Evolutionary conservation across 108 stramenopile genomes (phyloP), one percentile per base, ranked within the genome.

Genomic region (Chaetoceros muelleri): DNA sequence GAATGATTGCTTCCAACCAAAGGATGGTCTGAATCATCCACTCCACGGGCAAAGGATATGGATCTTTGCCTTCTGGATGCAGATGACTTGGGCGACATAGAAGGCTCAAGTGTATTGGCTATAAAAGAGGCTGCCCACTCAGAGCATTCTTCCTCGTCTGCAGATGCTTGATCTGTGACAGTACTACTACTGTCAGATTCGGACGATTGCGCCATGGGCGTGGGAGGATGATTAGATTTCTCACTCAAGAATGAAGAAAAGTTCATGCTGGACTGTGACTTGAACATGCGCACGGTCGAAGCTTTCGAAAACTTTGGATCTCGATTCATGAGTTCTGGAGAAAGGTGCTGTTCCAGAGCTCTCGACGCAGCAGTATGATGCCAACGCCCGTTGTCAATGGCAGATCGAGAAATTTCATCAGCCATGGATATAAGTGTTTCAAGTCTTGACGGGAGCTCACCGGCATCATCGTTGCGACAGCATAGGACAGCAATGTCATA

Each of bases 401-500:
- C 90, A 45, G 70, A 72, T 48, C 56, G 61, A 28, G 90, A 79
- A 20, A 91, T 76, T 49, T 91, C 90, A 10, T 61, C 62, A 2
- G 90, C 90, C 84, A 87, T 82, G 31, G 67, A 52, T n/a, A 79
- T 83, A 8, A 91, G 72, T 2, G 57, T 58, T 45, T 91, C 90
- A 2, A 91, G 55, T 53, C 76, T 83, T 8, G 85, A 87, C 44
- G 85, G 85, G 28, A 81, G 54, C 66, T 83, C 85, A 44, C 81
- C 87, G 51, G 66, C 22, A 26, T 71, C 66, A 67, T 91, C 90
- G 52, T 83, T 87, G 24, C 90, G 77, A 52, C 90, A 91, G 57
- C 85, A 79, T 67, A 91, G 74, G 18, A 75, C 67, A 10, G 85
- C 85, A 55, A 93, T 93, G 17, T 93, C 91, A 44, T 87, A 93